Percentiles rank a stretch among this genome's conserved stretches.
These are phyloP conservation scores for Mesotaenium endlicherianum DNA, from an alignment of 139 green algal genomes.

Conservation along the genomic window DNA sequence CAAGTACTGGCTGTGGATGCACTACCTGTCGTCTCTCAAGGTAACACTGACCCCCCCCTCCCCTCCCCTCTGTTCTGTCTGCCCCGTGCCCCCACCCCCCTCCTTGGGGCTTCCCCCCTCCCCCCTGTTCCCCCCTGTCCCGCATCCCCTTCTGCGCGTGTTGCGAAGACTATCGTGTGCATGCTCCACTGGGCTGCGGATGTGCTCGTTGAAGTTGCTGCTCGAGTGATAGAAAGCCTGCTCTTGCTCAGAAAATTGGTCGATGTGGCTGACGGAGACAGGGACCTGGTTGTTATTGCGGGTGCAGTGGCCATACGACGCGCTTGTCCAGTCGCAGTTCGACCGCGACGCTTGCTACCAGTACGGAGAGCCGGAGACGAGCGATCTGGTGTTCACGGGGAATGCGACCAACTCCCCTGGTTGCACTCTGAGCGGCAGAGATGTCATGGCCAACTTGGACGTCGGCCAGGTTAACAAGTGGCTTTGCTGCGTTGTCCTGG, in stretches of 20 bases:
- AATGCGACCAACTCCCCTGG: not conserved
- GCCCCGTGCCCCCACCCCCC: not conserved
- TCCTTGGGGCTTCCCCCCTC: not conserved
- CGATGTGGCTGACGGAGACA: not conserved
- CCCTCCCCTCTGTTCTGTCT: not conserved
- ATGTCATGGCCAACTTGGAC: not conserved
- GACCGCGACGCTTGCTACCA: not conserved
- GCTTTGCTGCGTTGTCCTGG: not conserved
- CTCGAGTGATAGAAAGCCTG: not conserved
- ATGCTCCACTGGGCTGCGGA: not conserved
- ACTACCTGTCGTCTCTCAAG: conserved; percentile 56
- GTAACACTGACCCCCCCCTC: not conserved
- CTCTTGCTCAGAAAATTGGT: conserved; percentile 2
- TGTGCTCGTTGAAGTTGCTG: not conserved
- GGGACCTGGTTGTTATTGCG: too few relatives aligned
- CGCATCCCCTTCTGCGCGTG: not conserved
- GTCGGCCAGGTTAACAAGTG: conserved; percentile 17
- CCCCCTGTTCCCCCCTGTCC: not conserved
- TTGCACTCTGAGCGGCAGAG: not conserved
- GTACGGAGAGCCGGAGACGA: not conserved
- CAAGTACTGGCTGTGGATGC: conserved; percentile 54
- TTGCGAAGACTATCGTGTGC: not conserved
- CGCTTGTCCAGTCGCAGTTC: not conserved
- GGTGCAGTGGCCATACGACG: conserved; percentile 10
- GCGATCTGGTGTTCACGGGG: not conserved